These are phyloP conservation scores for Lipomyces oligophaga DNA, from an alignment of 805 yeast genomes.

Conservation along the genomic window DNA sequence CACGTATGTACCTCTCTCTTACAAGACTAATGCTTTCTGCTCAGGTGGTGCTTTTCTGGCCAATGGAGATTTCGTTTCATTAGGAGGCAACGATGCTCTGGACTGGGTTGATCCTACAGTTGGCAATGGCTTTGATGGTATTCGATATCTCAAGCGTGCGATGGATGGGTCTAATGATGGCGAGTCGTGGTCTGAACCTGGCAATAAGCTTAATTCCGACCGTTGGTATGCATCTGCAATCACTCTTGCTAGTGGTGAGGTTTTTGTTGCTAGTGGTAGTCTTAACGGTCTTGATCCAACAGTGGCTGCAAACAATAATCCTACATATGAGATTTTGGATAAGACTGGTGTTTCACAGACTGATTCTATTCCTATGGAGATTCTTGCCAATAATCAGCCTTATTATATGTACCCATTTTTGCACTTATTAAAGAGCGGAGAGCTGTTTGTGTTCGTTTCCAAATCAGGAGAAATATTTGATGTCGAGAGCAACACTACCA, in stretches of 20 bases:
- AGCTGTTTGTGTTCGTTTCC: constrained; percentile 20
- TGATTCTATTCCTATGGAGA: constrained; percentile 22
- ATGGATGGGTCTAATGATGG: constrained; percentile 12
- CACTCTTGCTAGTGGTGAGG: constrained; percentile 22
- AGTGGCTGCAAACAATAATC: constrained; percentile 23
- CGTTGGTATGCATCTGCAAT: constrained; percentile 25
- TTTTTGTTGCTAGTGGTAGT: constrained; percentile 22
- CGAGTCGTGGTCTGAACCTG: constrained; percentile 23
- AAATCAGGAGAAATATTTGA: constrained; percentile 18
- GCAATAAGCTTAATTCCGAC: constrained; percentile 19
- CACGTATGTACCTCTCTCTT: constrained; percentile 12
- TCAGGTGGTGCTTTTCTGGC: constrained; percentile 24
- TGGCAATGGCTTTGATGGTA: constrained; percentile 18
- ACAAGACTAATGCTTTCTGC: constrained; percentile 27
- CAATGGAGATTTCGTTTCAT: constrained; percentile 21
- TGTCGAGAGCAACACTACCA: constrained; percentile 15
- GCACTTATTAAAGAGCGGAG: constrained; percentile 17
- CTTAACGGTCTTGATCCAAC: constrained; percentile 27
- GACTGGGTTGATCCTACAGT: constrained; percentile 24
- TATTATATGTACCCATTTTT: constrained; percentile 27
- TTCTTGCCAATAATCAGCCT: constrained; percentile 18
- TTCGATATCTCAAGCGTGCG: constrained; percentile 21
- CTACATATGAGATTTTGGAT: constrained; percentile 22
- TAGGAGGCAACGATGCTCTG: constrained; percentile 22
- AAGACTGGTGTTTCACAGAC: constrained; percentile 18